These are phyloP conservation scores for Trifolium pratense DNA, from an alignment of 306 rosid genomes.

Conservation along the genomic window DNA sequence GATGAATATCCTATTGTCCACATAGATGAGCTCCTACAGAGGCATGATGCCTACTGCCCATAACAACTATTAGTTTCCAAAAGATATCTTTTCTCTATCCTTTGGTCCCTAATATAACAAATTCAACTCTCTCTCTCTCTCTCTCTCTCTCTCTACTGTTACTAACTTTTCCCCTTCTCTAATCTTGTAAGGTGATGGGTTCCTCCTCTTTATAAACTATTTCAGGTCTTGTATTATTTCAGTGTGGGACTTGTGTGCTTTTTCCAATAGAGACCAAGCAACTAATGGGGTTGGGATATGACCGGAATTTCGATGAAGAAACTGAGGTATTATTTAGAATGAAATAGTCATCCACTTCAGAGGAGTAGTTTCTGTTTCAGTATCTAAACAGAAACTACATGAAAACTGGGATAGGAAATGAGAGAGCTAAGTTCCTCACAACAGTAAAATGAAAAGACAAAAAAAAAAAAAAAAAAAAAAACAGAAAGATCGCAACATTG, in stretches of 20 bases:
- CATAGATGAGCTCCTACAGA: too few species aligned
- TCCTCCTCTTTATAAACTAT: neutral
- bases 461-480: neutral
- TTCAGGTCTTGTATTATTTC: neutral
- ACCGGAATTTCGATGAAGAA: neutral
- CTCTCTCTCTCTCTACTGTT: too few species aligned
- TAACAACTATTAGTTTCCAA: too few species aligned
- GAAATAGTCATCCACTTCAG: neutral
- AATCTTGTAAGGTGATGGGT: neutral
- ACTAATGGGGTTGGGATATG: neutral
- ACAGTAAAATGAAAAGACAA: neutral
- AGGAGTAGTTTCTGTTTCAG: constrained; percentile 3
- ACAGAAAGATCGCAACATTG: neutral
- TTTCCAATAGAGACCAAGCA: neutral
- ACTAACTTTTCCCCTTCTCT: too few species aligned
- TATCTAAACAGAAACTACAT: neutral
- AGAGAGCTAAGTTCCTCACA: neutral
- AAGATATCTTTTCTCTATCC: too few species aligned
- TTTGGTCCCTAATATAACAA: too few species aligned
- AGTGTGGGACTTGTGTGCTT: neutral
- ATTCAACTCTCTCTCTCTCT: too few species aligned
- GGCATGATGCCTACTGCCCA: too few species aligned
- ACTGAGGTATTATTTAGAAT: neutral
- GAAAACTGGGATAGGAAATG: neutral
- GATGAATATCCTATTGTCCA: too few species aligned